Evolutionary conservation across 2,329 filamentous ascomycete species (phyloP).

Genomic region (Lecanicillium sp.): DNA sequence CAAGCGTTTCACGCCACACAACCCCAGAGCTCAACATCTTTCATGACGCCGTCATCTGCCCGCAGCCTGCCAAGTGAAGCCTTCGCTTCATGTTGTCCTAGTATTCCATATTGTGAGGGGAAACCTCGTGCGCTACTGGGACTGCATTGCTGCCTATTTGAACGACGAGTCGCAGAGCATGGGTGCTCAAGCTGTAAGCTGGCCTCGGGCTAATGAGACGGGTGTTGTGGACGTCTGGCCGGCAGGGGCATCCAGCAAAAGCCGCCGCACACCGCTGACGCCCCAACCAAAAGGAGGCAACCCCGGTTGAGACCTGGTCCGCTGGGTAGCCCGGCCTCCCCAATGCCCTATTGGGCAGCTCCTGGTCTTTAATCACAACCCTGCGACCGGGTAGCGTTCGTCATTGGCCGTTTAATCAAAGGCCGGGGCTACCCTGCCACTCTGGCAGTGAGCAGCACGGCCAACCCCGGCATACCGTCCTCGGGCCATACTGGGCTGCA

Average conservation of each 20-base stretch:
- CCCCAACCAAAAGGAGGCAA: not conserved
- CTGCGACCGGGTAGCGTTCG: slow-evolving; percentile 16
- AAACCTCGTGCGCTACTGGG: no score
- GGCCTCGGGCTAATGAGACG: no score
- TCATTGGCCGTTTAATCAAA: slow-evolving; percentile 47
- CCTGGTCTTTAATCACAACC: slow-evolving; percentile 29
- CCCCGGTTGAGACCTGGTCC: slow-evolving; percentile 7
- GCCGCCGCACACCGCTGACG: slow-evolving; percentile 1
- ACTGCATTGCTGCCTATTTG: no score
- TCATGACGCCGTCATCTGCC: no score
- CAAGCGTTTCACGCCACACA: no score
- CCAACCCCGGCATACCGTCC: slow-evolving; percentile 20
- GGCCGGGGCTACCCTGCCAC: slow-evolving; percentile 37
- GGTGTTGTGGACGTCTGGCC: not conserved
- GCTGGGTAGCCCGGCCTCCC: slow-evolving; percentile 9
- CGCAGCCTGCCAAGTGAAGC: no score
- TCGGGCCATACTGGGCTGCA: slow-evolving; percentile 3
- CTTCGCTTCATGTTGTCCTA: no score
- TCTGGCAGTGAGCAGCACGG: slow-evolving; percentile 42
- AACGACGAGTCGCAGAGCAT: no score
- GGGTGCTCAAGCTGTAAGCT: no score
- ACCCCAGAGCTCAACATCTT: no score
- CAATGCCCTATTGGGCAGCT: slow-evolving; percentile 36
- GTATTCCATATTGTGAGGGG: no score
- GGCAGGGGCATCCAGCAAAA: not conserved